These are phyloP conservation scores for Hypoxylon fragiforme DNA, from an alignment of 495 filamentous ascomycete genomes.

Conservation along the genomic window DNA sequence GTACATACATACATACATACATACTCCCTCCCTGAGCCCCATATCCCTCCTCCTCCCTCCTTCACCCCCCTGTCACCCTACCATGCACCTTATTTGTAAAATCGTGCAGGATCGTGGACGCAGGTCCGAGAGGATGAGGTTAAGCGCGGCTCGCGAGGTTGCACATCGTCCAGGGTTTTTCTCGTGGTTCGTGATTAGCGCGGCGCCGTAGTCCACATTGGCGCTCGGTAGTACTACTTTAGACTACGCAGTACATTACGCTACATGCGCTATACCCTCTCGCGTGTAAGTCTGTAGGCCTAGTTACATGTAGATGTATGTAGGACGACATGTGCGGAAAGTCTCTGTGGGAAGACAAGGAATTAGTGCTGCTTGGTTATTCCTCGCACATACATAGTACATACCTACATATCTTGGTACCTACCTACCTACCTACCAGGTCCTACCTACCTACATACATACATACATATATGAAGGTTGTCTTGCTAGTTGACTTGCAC, in stretches of 20 bases:
- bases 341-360: neutral
- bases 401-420: neutral
- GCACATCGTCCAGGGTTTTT: constrained; percentile 22
- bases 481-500: neutral
- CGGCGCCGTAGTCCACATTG: constrained; percentile 19
- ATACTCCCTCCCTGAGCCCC: neutral
- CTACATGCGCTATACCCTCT: neutral
- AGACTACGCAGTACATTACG: neutral
- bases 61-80: neutral
- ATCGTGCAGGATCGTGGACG: constrained; percentile 33
- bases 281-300: constrained; percentile 7
- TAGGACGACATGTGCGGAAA: neutral
- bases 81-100: constrained; percentile 34
- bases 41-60: neutral
- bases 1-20: no score
- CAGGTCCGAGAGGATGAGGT: constrained; percentile 38
- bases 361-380: neutral
- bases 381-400: neutral
- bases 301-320: neutral
- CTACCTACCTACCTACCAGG: neutral
- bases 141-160: constrained; percentile 34
- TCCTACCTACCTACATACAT: neutral
- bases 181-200: constrained; percentile 24
- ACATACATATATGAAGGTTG: neutral
- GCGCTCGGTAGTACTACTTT: constrained; percentile 15